Evolutionary conservation across 2,329 filamentous ascomycete genomes (phyloP).

Genomic region (Colletotrichum neosansevieriae): DNA sequence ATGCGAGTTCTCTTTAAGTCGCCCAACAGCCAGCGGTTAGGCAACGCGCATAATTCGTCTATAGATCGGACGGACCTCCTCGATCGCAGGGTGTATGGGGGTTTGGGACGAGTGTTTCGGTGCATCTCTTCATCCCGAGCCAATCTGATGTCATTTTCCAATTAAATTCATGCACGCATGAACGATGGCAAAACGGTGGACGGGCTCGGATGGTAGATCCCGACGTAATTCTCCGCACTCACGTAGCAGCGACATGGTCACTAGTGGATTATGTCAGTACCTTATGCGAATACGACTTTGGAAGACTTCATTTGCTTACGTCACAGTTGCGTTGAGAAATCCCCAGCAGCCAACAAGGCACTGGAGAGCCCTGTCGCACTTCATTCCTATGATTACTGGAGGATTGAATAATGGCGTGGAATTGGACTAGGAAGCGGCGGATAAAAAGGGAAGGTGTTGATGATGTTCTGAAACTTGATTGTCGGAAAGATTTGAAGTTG

Average conservation of each 20-base stretch:
- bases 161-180: slow-evolving; percentile 17
- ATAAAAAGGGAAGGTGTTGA: too few relatives aligned
- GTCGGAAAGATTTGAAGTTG: too few relatives aligned
- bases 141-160: background rate
- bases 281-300: too few relatives aligned
- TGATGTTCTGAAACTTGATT: too few relatives aligned
- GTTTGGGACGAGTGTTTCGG: slow-evolving; percentile 7
- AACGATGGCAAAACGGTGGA: slow-evolving; percentile 2
- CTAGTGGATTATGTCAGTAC: background rate
- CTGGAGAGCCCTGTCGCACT: slow-evolving; percentile 20
- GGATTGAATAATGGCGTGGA: too few relatives aligned
- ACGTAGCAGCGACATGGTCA: background rate
- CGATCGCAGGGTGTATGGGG: background rate
- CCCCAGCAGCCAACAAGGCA: slow-evolving; percentile 16
- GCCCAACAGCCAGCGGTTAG: background rate
- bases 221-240: slow-evolving; percentile 1
- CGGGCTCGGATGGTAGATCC: slow-evolving; percentile 9
- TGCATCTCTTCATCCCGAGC: slow-evolving; percentile 1
- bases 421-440: too few relatives aligned
- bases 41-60: background rate
- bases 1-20: slow-evolving; percentile 1
- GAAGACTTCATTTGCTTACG: too few relatives aligned
- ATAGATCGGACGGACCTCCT: background rate
- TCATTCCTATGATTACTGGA: too few relatives aligned
- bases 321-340: too few relatives aligned